Conservation (phyloP, 441 rosid species). For the Pelargonium citronellum region DNA sequence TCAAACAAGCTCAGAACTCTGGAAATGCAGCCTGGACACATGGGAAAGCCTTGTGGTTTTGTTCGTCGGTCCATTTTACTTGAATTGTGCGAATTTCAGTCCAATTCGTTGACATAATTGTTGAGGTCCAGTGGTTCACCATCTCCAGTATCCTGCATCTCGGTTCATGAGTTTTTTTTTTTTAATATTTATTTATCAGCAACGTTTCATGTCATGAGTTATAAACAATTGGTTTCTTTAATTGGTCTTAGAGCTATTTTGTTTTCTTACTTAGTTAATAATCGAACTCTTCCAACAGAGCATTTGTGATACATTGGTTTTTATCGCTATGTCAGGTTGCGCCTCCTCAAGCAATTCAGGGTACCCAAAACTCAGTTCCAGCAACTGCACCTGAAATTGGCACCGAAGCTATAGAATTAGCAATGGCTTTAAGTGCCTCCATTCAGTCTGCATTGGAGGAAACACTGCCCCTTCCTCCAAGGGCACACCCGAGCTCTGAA, state of each 20-base stretch:
- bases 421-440: slow-evolving; percentile 26
- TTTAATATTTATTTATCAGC: background rate
- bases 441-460: slow-evolving; percentile 23
- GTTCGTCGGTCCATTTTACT: too few relatives aligned
- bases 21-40: too few relatives aligned
- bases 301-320: background rate
- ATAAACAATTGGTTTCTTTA: background rate
- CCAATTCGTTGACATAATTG: too few relatives aligned
- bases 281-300: background rate
- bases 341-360: slow-evolving; percentile 14
- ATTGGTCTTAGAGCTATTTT: background rate
- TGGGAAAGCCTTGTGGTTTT: too few relatives aligned
- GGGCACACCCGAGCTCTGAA: slow-evolving; percentile 24
- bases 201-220: background rate
- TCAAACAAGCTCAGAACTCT: too few relatives aligned
- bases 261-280: background rate
- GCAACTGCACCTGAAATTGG: slow-evolving; percentile 21
- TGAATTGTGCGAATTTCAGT: too few relatives aligned
- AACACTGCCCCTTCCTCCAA: slow-evolving; percentile 5
- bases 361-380: slow-evolving; percentile 20
- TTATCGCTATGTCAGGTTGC: slow-evolving; percentile 26
- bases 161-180: background rate
- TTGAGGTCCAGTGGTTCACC: too few relatives aligned
- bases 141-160: too few relatives aligned
- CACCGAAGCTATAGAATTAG: slow-evolving; percentile 25